Base-by-base conservation (phyloP, 2,329 filamentous ascomycete genomes). In the Microsporum ferrugineum region DNA sequence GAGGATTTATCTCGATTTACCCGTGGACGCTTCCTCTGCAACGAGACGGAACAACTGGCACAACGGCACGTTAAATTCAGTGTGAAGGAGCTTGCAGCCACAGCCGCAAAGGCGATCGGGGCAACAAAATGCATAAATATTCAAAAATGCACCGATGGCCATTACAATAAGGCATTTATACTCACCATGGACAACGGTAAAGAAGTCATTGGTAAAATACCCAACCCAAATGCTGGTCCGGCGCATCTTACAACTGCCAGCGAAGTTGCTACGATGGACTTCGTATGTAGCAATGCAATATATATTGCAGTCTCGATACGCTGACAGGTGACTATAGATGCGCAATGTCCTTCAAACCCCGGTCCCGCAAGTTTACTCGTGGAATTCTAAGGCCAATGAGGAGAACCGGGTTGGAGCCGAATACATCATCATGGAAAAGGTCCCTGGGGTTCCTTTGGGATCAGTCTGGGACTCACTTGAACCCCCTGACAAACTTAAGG, bases 191-290 rank as follows among this genome's bases (percentile, higher is more conserved):
- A 67, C 59, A 53, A 65, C 60, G 64, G 60, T 5, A 49, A 36
- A 2, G 27, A 64, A 53, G 63, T 65, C 47, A 58, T 66, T 47
- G 62, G 60, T 10, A 63, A 63, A 47, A 53, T 68, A n/a, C 65
- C 65, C 2, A 66, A 67, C 61, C 63, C 63, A 12, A 64, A 63
- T 60, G 60, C 62, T 53, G 62, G 60, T 1, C 33, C 63, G 39
- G 56, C 57, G 8, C 62, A 65, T 57, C 62, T 63, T 6, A 66
- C 68, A 34, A 66, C 69, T 17, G 72, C 72, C 43, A 72, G 69
- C 59, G 73, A 75, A 64, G 72, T 72, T 38, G 73, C 72, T 17
- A 76, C 71, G n/a, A 67, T 75, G 62, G 69, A 73, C 5, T 71
- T 72, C 61, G 53, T 56, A 38, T 34, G 51, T 3, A 56, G 29